Conservation (phyloP, 768 basidiomycete species). For the Pisolithus tinctorius region DNA sequence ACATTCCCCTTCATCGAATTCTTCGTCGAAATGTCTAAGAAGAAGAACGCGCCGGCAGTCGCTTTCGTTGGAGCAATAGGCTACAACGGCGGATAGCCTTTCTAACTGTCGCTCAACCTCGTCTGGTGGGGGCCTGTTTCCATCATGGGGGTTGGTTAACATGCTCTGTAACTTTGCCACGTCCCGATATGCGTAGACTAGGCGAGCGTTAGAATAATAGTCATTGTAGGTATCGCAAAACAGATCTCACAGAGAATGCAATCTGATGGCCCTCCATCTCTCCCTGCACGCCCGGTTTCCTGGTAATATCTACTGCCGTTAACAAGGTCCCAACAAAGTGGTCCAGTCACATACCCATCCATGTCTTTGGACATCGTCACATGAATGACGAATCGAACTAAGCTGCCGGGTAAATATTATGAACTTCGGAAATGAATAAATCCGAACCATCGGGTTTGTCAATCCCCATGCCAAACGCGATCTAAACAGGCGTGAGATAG, state of each 20-base stretch:
- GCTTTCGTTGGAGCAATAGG: conserved; percentile 72
- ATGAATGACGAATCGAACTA: conserved; percentile 92
- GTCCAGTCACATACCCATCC: conserved; percentile 54
- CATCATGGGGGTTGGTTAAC: conserved; percentile 46
- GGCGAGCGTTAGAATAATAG: not conserved
- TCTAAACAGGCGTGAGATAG: conserved; percentile 36
- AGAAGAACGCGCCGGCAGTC: conserved; percentile 85
- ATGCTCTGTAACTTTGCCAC: conserved; percentile 47
- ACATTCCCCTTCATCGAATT: conserved; percentile 64
- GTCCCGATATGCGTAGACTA: conserved; percentile 67
- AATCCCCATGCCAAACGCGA: conserved; percentile 97
- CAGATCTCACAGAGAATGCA: conserved; percentile 75
- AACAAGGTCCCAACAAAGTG: conserved; percentile 2
- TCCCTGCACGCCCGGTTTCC: conserved; percentile 94
- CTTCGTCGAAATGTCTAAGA: conserved; percentile 85
- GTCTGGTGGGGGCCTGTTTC: conserved; percentile 35
- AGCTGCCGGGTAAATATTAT: conserved; percentile 4
- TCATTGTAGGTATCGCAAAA: not conserved
- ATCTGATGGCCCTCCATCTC: conserved; percentile 78
- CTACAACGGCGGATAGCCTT: conserved; percentile 61
- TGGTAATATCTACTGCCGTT: conserved; percentile 64
- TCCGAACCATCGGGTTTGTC: conserved; percentile 71
- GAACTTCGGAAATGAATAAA: not conserved
- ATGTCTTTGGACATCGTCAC: conserved; percentile 74
- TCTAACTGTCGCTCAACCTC: conserved; percentile 63